Evolutionary conservation across 331 rosid genomes (phyloP).

Genomic region (Telfairia occidentalis): DNA sequence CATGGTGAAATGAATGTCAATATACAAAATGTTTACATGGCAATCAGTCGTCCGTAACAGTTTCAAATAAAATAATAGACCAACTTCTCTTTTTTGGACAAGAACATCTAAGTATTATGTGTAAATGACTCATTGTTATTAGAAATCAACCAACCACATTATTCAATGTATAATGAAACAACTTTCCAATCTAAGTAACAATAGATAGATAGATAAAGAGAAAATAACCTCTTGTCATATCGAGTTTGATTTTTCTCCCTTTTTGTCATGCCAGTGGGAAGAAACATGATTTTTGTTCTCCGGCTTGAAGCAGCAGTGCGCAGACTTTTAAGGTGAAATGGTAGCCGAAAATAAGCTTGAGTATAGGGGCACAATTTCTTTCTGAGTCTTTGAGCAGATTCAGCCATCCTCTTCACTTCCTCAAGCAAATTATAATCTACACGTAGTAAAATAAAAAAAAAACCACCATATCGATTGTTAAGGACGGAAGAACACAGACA

Average conservation of each 20-base stretch:
- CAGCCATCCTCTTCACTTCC: conserved; percentile 79
- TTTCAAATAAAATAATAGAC: neutral
- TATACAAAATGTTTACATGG: neutral
- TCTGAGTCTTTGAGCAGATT: conserved; percentile 66
- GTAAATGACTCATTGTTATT: neutral
- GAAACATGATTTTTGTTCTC: conserved; percentile 52
- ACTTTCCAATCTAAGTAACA: neutral
- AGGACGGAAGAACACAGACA: neutral
- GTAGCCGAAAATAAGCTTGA: conserved; percentile 30
- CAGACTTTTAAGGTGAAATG: conserved; percentile 38
- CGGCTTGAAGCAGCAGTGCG: conserved; percentile 48
- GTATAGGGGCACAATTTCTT: conserved; percentile 41
- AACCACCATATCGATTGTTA: neutral
- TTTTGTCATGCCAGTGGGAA: conserved; percentile 64
- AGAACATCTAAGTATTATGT: neutral
- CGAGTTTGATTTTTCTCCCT: conserved; percentile 66
- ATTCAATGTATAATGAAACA: neutral
- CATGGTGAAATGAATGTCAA: neutral
- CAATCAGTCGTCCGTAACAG: neutral
- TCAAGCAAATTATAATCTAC: conserved; percentile 77
- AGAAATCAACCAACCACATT: neutral
- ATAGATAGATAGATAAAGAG: neutral
- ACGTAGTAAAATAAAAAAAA: neutral
- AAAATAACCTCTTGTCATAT: conserved; percentile 46
- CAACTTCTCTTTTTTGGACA: neutral